Conservation (phyloP, 1,284 basidiomycete genomes). For the Leccinum laetum region DNA sequence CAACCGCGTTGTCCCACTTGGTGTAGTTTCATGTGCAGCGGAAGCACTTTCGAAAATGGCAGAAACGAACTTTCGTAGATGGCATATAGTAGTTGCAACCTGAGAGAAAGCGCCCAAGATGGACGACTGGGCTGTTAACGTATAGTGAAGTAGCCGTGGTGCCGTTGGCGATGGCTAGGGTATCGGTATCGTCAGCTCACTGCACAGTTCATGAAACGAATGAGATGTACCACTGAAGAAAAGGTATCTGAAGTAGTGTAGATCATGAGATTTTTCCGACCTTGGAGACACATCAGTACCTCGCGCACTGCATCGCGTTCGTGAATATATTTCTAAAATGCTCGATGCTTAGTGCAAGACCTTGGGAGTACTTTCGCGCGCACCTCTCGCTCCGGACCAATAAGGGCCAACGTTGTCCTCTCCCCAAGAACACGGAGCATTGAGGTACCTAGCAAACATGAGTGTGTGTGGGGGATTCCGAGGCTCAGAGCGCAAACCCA, state of each 20-base stretch:
- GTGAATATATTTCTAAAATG: constrained; percentile 54
- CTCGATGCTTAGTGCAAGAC: background rate
- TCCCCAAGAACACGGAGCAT: constrained; percentile 39
- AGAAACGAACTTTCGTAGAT: constrained; percentile 59
- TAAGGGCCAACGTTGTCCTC: constrained; percentile 24
- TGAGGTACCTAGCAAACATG: constrained; percentile 43
- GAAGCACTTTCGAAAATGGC: constrained; percentile 39
- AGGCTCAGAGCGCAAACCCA: constrained; percentile 42
- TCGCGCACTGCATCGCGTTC: constrained; percentile 77
- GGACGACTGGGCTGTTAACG: constrained; percentile 59
- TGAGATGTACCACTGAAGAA: constrained; percentile 30
- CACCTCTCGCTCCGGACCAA: constrained; percentile 36
- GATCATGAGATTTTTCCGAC: constrained; percentile 60
- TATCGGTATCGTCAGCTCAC: background rate
- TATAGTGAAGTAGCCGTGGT: constrained; percentile 64
- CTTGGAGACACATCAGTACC: constrained; percentile 71
- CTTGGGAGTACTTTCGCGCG: background rate
- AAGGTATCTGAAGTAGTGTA: constrained; percentile 41
- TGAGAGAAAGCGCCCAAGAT: constrained; percentile 57
- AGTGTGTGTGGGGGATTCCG: background rate
- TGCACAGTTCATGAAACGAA: background rate
- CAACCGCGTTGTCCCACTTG: constrained; percentile 19
- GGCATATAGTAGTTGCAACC: constrained; percentile 57
- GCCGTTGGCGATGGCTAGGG: constrained; percentile 49
- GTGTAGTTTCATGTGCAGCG: constrained; percentile 19